phyloP scores from a whole-genome alignment of 2,329 filamentous ascomycete species.

The Aspergillus aculeatinus region DNA sequence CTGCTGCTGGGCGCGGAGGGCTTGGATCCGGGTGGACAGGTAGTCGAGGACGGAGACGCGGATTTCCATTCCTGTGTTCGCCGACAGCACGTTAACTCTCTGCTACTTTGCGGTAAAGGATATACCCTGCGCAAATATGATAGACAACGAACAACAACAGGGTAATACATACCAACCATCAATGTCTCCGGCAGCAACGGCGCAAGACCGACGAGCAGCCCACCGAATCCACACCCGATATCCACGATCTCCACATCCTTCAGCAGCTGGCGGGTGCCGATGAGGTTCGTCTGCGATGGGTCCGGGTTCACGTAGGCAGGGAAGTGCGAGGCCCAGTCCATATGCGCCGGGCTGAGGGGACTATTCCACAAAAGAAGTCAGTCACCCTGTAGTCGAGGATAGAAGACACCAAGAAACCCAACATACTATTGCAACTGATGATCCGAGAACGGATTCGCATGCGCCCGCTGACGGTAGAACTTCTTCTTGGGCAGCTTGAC shows the following conservation, averaged over 20 bases:
- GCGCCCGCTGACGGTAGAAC: constrained; percentile 92
- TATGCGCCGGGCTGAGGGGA: constrained; percentile 72
- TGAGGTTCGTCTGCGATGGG: constrained; percentile 31
- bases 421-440: constrained; percentile 84
- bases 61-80: constrained; percentile 76
- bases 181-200: constrained; percentile 78
- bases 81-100: not conserved
- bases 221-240: constrained; percentile 96
- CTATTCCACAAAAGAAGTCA: constrained; percentile 47
- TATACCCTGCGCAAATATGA: not conserved
- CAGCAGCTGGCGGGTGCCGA: constrained; percentile 46
- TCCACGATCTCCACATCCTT: constrained; percentile 88
- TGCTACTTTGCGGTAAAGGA: too few relatives aligned
- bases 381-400: not conserved
- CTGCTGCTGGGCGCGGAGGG: constrained; percentile 59
- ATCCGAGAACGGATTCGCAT: constrained; percentile 97
- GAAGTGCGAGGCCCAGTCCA: constrained; percentile 89
- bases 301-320: constrained; percentile 64
- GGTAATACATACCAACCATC: constrained; percentile 65
- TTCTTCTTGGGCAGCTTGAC: constrained; percentile 82
- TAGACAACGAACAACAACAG: not conserved
- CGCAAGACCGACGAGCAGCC: constrained; percentile 80
- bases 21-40: constrained; percentile 81
- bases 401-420: not conserved
- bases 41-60: constrained; percentile 86